Conservation (phyloP, 2,329 filamentous ascomycete species). For the Erysiphe neolycopersici region DNA sequence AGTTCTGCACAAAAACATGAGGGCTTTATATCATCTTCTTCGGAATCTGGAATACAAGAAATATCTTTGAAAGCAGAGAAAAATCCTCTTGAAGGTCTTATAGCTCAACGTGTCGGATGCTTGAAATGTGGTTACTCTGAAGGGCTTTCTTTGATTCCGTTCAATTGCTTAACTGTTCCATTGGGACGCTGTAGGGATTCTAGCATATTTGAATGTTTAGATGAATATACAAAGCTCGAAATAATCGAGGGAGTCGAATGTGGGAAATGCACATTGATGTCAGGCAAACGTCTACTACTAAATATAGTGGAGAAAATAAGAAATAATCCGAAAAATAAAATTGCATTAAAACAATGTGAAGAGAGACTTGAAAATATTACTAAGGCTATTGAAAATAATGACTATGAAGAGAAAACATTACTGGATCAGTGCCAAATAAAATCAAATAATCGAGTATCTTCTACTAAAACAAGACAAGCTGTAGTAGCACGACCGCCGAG, state of each 20-base stretch:
- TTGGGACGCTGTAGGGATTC: conserved; percentile 39
- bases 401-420: conserved; percentile 47
- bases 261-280: conserved; percentile 61
- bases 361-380: conserved; percentile 38
- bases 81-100: conserved; percentile 67
- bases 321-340: conserved; percentile 7
- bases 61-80: conserved; percentile 15
- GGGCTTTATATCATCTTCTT: conserved; percentile 7
- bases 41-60: not conserved
- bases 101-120: conserved; percentile 75
- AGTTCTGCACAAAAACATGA: conserved; percentile 3
- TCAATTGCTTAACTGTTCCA: conserved; percentile 77
- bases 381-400: conserved; percentile 47
- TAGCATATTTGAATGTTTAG: conserved; percentile 51
- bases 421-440: conserved; percentile 36
- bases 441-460: conserved; percentile 39
- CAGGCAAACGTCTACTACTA: conserved; percentile 21
- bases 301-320: conserved; percentile 19
- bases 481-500: conserved; percentile 62
- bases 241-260: conserved; percentile 76
- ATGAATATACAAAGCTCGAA: conserved; percentile 66
- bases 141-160: conserved; percentile 69
- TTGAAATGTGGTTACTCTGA: conserved; percentile 66
- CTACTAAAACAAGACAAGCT: conserved; percentile 73
- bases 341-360: conserved; percentile 14